Conservation (phyloP, 805 yeast genomes). For the Ogataea naganishii region DNA sequence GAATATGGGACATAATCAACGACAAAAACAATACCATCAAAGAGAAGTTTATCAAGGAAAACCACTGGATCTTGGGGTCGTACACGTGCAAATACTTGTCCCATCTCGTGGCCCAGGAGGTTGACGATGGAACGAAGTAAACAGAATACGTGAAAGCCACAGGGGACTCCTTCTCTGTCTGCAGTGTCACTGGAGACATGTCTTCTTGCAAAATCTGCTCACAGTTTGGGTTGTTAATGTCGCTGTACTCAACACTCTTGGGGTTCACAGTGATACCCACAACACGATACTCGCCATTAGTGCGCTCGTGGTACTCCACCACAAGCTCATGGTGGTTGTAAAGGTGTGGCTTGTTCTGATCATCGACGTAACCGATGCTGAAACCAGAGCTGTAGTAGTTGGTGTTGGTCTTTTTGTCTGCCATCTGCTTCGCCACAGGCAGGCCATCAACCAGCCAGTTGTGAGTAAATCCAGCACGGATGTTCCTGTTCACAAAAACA, state of each 20-base stretch:
- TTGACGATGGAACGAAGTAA: slow-evolving; percentile 54
- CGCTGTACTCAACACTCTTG: slow-evolving; percentile 30
- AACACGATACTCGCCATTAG: slow-evolving; percentile 63
- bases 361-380: slow-evolving; percentile 64
- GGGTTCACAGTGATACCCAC: slow-evolving; percentile 86
- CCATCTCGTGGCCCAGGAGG: slow-evolving; percentile 98
- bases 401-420: slow-evolving; percentile 49
- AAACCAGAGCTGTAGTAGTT: slow-evolving; percentile 76
- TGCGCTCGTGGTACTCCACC: slow-evolving; percentile 77
- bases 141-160: slow-evolving; percentile 88
- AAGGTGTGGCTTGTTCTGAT: slow-evolving; percentile 44
- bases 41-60: slow-evolving; percentile 81
- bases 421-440: slow-evolving; percentile 70
- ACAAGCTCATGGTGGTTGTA: slow-evolving; percentile 74
- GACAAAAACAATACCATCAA: slow-evolving; percentile 72
- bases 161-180: slow-evolving; percentile 37
- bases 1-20: slow-evolving; percentile 66
- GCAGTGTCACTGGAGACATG: slow-evolving; percentile 41
- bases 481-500: slow-evolving; percentile 66
- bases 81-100: slow-evolving; percentile 88
- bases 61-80: slow-evolving; percentile 95
- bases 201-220: no score
- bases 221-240: slow-evolving; percentile 11
- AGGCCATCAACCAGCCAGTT: slow-evolving; percentile 94
- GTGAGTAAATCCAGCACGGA: slow-evolving; percentile 75